Evolutionary conservation across 2,329 filamentous ascomycete genomes (phyloP).

Genomic region (Penicillium sp.): DNA sequence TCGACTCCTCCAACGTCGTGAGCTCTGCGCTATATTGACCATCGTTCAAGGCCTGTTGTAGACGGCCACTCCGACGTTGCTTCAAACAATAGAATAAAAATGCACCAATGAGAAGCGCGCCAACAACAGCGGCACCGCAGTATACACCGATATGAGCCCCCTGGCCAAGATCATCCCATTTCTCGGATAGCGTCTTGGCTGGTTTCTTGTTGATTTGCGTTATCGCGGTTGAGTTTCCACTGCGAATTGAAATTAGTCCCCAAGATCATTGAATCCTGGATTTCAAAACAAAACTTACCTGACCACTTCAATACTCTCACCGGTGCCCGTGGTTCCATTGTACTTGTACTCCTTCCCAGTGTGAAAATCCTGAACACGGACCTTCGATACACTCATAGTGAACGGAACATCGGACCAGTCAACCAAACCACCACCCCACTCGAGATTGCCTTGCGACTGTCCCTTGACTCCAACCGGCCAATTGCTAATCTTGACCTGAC

Average conservation of each 20-base stretch:
- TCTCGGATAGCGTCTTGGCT: constrained; percentile 7
- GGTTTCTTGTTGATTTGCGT: constrained; percentile 11
- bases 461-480: constrained; percentile 61
- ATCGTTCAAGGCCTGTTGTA: constrained; percentile 15
- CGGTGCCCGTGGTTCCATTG: constrained; percentile 59
- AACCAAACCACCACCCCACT: constrained; percentile 68
- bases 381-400: constrained; percentile 68
- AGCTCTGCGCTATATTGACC: constrained; percentile 8
- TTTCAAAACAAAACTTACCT: constrained; percentile 27
- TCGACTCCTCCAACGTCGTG: constrained; percentile 4
- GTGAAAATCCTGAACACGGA: constrained; percentile 56
- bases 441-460: constrained; percentile 49
- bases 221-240: constrained; percentile 17
- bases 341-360: constrained; percentile 65
- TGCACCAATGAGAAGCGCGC: constrained; percentile 3
- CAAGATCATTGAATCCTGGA: rapidly evolving
- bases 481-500: constrained; percentile 66
- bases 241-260: neutral
- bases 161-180: constrained; percentile 12
- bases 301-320: constrained; percentile 62
- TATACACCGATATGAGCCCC: constrained; percentile 17
- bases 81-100: constrained; percentile 11
- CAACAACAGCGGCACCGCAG: constrained; percentile 3
- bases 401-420: constrained; percentile 66
- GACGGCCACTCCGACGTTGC: constrained; percentile 13